Evolutionary conservation across 768 basidiomycete species (phyloP).

Genomic region (Wakefieldia striispora): DNA sequence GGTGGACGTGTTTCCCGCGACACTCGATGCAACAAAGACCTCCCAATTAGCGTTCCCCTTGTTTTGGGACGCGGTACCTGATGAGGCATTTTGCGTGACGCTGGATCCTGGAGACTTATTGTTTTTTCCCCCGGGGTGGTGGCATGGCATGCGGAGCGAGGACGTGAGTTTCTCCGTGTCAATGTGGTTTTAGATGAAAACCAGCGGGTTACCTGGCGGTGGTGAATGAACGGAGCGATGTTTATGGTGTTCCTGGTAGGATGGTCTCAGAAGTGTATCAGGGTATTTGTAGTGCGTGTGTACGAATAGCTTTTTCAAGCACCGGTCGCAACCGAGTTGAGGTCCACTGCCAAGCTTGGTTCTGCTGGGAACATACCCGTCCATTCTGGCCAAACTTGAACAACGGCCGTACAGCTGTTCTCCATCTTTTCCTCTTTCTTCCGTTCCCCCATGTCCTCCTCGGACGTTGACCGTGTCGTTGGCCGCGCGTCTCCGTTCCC

Average conservation of each 20-base stretch:
- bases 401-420: not conserved
- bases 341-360: slow-evolving; percentile 7
- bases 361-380: slow-evolving; percentile 20
- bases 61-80: slow-evolving; percentile 58
- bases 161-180: slow-evolving; percentile 83
- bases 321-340: slow-evolving; percentile 30
- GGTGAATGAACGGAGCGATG: slow-evolving; percentile 2
- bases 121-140: slow-evolving; percentile 91
- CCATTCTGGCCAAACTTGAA: slow-evolving; percentile 11
- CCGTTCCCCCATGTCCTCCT: slow-evolving; percentile 24
- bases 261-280: slow-evolving; percentile 4
- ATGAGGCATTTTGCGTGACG: slow-evolving; percentile 56
- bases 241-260: slow-evolving; percentile 8
- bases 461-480: slow-evolving; percentile 30
- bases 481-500: slow-evolving; percentile 30
- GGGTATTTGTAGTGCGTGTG: slow-evolving; percentile 10
- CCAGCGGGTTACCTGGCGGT: slow-evolving; percentile 24
- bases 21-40: slow-evolving; percentile 20
- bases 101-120: slow-evolving; percentile 83
- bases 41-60: slow-evolving; percentile 37
- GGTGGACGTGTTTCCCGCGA: slow-evolving; percentile 69
- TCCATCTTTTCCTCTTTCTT: not conserved
- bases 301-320: slow-evolving; percentile 20
- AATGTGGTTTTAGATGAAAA: slow-evolving; percentile 75
- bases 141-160: slow-evolving; percentile 89